Evolutionary conservation across 2,329 filamentous ascomycete genomes (phyloP), one percentile per base, ranked within the genome.

Genomic region (Pyricularia pennisetigena): DNA sequence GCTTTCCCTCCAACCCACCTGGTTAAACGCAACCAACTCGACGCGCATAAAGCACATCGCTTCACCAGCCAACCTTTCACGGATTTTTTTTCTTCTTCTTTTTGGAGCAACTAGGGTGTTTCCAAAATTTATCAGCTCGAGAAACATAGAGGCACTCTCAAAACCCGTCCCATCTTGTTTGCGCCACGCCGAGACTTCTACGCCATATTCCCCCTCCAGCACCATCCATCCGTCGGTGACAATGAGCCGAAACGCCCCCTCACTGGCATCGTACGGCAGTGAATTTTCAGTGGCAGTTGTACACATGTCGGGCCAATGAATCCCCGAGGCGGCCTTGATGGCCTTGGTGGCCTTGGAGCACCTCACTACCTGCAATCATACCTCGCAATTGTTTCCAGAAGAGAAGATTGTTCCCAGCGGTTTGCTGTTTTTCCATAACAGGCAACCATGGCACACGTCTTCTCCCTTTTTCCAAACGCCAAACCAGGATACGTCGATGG

Each of bases 401-500:
- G 2, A 4, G 7, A 49, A 49, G 3, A 49, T 49, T n/a, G 41
- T 9, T 49, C 16, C 41, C 41, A n/a, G 41, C 32, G 5, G 4
- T 35, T 49, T n/a, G 16, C 41, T 35, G 14, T 49, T 49, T 49
- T 49, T 49, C 20, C 20, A 49, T n/a, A 49, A 8, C 41, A 10
- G 41, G 26, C 28, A 26, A 26, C 5, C 49, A 73, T 73, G 71
- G 72, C 71, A 4, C 71, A 73, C 67, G 70, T 70, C 26, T 72
- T 70, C 29, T 68, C 70, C 10, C 68, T 73, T 9, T 71, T 72
- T 26, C 70, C 68, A 24, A 70, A 72, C 57, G 70, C 71, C 28
- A 67, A 64, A 24, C 68, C 72, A 1, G 72, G 68, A 6, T 74
- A 74, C 68, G 41, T 68, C 9, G 64, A 73, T 32, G 72, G 73